A percentile compares a stretch with the other conserved stretches of the same genome.
Evolutionary conservation across 148 eudicot genomes (phyloP).

Genomic region (Vaccinium darrowii): DNA sequence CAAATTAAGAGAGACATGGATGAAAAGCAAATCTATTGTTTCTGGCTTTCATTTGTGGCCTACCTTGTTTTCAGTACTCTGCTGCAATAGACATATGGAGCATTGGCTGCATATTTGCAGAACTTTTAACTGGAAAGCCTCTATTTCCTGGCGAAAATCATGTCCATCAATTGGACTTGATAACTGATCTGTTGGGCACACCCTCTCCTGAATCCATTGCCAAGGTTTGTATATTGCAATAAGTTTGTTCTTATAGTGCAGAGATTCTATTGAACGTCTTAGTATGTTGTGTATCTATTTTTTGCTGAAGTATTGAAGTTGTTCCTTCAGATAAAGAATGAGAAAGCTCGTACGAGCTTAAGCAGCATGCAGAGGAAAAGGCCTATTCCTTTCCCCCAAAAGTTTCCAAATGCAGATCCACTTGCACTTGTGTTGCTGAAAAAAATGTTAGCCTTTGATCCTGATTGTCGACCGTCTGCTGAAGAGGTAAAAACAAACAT

Average conservation of each 20-base stretch:
- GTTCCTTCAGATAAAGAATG: background rate
- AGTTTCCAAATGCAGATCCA: conserved; percentile 7
- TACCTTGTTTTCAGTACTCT: background rate
- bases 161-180: conserved; percentile 5
- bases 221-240: background rate
- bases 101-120: conserved; percentile 11
- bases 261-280: background rate
- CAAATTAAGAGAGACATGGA: background rate
- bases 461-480: background rate
- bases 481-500: background rate
- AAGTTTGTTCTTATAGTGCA: background rate
- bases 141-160: background rate
- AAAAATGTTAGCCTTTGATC: conserved; percentile 4
- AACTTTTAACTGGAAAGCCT: conserved; percentile 4
- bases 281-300: background rate
- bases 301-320: background rate
- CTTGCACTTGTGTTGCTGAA: conserved; percentile 11
- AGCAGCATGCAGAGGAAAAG: conserved; percentile 4
- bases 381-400: conserved; percentile 8
- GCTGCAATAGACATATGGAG: conserved; percentile 7
- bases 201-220: conserved; percentile 1
- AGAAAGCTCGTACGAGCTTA: background rate
- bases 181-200: background rate
- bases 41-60: background rate
- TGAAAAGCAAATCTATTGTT: background rate